A percentile compares a stretch with the other conserved stretches of the same genome.
Conservation (phyloP, 169 alveolate species). For the Blepharisma undulans region DNA sequence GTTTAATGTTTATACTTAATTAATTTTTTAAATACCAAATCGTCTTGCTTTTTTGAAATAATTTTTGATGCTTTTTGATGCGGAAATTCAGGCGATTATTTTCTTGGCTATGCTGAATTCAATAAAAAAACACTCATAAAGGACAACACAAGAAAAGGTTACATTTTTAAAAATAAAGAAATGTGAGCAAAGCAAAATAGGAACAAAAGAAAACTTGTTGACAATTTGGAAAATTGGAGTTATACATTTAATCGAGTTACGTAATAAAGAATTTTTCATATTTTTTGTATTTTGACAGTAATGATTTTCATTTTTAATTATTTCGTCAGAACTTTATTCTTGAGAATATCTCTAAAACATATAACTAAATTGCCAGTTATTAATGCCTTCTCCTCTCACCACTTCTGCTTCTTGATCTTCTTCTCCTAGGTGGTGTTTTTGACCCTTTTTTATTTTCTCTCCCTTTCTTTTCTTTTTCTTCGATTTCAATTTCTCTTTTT, state of each 20-base stretch:
- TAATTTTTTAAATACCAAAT: neutral
- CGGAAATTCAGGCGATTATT: neutral
- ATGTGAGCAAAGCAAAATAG: neutral
- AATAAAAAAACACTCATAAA: neutral
- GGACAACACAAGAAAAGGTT: neutral
- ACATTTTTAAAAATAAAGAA: neutral
- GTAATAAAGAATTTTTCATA: neutral
- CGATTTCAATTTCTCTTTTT: neutral
- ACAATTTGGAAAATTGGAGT: neutral
- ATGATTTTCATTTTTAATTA: neutral
- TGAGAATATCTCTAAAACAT: neutral
- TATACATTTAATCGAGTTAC: neutral
- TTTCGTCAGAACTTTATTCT: neutral
- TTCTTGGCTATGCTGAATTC: neutral
- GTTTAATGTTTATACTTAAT: neutral
- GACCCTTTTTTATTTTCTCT: neutral
- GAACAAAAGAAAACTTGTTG: neutral
- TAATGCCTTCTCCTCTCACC: neutral
- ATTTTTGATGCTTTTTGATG: neutral
- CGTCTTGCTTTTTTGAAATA: neutral
- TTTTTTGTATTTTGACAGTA: neutral
- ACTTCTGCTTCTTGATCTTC: neutral
- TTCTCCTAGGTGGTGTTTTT: neutral
- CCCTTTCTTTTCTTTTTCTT: slow-evolving; percentile 6
- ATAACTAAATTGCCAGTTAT: neutral